Conservation (phyloP, 2,329 filamentous ascomycete genomes). For the Epichloe elymi region DNA sequence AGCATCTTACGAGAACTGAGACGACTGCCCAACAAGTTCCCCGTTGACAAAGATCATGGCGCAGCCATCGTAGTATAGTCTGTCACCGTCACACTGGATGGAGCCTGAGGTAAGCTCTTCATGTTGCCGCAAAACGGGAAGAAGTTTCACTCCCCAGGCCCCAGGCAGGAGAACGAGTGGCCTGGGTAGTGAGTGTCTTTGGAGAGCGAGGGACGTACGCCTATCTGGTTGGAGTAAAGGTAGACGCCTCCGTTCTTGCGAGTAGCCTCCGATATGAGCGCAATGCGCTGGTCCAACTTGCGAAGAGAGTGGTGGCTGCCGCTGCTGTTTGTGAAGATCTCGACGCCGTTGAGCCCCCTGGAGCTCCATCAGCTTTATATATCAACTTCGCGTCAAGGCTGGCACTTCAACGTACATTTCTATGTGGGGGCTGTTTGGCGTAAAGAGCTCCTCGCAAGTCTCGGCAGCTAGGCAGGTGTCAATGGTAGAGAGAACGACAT, state of each 20-base stretch:
- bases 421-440: constrained; percentile 13
- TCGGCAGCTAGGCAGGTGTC: constrained; percentile 26
- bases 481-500: constrained; percentile 21
- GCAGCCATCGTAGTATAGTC: constrained; percentile 5
- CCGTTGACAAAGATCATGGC: constrained; percentile 53
- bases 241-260: constrained; percentile 4
- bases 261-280: constrained; percentile 3
- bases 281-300: constrained; percentile 5
- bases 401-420: background rate
- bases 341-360: constrained; percentile 5
- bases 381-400: too few relatives aligned
- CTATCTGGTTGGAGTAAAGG: constrained; percentile 4
- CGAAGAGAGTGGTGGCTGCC: constrained; percentile 4
- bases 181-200: background rate
- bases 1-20: constrained; percentile 38
- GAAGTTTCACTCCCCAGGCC: background rate
- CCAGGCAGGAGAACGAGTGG: background rate
- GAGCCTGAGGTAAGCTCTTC: background rate
- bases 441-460: constrained; percentile 5
- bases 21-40: constrained; percentile 47
- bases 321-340: constrained; percentile 6
- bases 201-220: background rate
- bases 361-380: background rate
- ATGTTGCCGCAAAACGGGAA: background rate
- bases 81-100: background rate